Conservation (phyloP, 2,329 filamentous ascomycete species). For the Sarocladium strictum region DNA sequence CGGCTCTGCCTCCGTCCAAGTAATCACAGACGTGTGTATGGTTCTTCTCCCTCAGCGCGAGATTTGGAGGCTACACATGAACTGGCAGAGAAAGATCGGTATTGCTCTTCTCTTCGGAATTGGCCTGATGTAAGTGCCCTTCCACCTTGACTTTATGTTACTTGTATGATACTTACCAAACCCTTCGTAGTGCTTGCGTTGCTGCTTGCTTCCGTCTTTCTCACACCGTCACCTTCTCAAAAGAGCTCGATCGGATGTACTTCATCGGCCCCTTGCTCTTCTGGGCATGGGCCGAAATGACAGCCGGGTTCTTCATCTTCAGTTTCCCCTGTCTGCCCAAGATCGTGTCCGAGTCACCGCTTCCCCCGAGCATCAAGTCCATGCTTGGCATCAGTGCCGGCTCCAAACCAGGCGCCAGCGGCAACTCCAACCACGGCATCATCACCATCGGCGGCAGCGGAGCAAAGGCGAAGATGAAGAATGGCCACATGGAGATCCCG, state of each 20-base stretch:
- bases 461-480: background rate
- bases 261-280: slow-evolving; percentile 32
- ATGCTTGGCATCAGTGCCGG: background rate
- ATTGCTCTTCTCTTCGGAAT: slow-evolving; percentile 25
- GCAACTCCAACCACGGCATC: background rate
- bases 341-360: slow-evolving; percentile 18
- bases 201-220: slow-evolving; percentile 31
- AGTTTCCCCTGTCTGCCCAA: slow-evolving; percentile 33
- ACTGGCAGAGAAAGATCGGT: slow-evolving; percentile 23
- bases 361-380: background rate
- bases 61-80: slow-evolving; percentile 26
- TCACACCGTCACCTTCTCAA: slow-evolving; percentile 24
- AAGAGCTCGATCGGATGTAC: slow-evolving; percentile 27
- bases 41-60: slow-evolving; percentile 23
- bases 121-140: slow-evolving; percentile 21
- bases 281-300: slow-evolving; percentile 39
- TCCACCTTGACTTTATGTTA: background rate
- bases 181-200: slow-evolving; percentile 28
- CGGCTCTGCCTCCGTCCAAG: slow-evolving; percentile 24
- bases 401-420: background rate
- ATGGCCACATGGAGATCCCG: background rate
- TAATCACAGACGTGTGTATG: slow-evolving; percentile 22
- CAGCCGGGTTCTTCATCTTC: slow-evolving; percentile 37
- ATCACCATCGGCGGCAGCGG: background rate
- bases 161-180: background rate